Percentiles rank a stretch among this genome's conserved stretches.
Conservation (phyloP, 352 stramenopile genomes). For the Phytophthora sp. region DNA sequence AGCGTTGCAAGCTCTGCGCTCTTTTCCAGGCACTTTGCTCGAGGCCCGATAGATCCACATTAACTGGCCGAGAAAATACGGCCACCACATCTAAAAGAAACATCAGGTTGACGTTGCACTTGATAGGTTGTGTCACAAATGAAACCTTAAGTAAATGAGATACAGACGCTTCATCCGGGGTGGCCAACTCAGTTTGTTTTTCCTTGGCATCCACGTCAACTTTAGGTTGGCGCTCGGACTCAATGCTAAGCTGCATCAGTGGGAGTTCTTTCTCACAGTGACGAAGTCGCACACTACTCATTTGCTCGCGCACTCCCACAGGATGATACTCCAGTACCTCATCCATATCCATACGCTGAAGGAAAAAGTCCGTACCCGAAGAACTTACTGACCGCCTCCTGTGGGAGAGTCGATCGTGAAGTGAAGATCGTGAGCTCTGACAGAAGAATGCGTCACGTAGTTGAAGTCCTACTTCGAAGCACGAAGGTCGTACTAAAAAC, state of each 20-base stretch:
- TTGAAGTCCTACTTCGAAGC: constrained; percentile 71
- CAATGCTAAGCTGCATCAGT: constrained; percentile 69
- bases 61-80: constrained; percentile 75
- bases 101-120: constrained; percentile 79
- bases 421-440: constrained; percentile 30
- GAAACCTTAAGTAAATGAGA: constrained; percentile 57
- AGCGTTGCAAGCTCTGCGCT: constrained; percentile 78
- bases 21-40: constrained; percentile 75
- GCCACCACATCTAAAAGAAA: constrained; percentile 70
- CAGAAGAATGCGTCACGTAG: constrained; percentile 76
- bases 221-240: constrained; percentile 43
- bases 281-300: constrained; percentile 76
- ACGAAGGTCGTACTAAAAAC: constrained; percentile 68
- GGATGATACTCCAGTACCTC: constrained; percentile 75
- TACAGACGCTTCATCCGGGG: constrained; percentile 13
- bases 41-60: constrained; percentile 79
- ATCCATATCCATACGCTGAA: constrained; percentile 80
- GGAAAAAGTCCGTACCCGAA: constrained; percentile 53
- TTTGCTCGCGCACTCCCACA: constrained; percentile 58
- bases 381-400: constrained; percentile 24
- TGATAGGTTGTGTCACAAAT: constrained; percentile 82
- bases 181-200: constrained; percentile 12
- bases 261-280: constrained; percentile 74
- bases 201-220: constrained; percentile 12
- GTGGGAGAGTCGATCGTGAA: constrained; percentile 15